Evolutionary conservation across 306 rosid genomes (phyloP).

Genomic region (Lupinus albus): DNA sequence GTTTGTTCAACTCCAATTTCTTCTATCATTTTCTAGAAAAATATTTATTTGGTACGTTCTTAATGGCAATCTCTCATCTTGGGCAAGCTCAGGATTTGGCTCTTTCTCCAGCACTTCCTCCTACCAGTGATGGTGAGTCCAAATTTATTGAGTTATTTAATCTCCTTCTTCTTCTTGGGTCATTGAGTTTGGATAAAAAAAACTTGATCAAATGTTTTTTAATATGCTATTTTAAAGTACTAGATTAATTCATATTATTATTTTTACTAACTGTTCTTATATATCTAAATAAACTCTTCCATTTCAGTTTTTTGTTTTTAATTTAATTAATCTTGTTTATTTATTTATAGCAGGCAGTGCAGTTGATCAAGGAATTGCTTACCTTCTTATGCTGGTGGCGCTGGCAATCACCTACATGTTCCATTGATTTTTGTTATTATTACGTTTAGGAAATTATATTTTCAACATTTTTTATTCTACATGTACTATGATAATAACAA

Average conservation of each 20-base stretch:
- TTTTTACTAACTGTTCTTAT: too few relatives aligned
- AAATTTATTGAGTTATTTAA: background rate
- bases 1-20: background rate
- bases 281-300: too few relatives aligned
- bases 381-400: constrained; percentile 64
- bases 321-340: background rate
- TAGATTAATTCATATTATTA: too few relatives aligned
- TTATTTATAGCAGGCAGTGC: constrained; percentile 50
- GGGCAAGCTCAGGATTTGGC: constrained; percentile 51
- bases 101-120: constrained; percentile 54
- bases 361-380: constrained; percentile 77
- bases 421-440: constrained; percentile 46
- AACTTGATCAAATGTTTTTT: too few relatives aligned
- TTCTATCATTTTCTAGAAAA: background rate
- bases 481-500: too few relatives aligned
- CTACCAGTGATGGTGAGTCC: constrained; percentile 55
- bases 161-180: background rate
- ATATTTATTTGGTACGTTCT: constrained; percentile 26
- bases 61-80: constrained; percentile 46
- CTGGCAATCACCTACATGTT: constrained; percentile 63
- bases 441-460: too few relatives aligned
- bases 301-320: background rate
- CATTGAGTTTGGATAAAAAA: too few relatives aligned
- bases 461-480: too few relatives aligned
- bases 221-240: too few relatives aligned